These are phyloP conservation scores for Aspergillus intermedius DNA, from an alignment of 2,329 filamentous ascomycete genomes.

Conservation along the genomic window DNA sequence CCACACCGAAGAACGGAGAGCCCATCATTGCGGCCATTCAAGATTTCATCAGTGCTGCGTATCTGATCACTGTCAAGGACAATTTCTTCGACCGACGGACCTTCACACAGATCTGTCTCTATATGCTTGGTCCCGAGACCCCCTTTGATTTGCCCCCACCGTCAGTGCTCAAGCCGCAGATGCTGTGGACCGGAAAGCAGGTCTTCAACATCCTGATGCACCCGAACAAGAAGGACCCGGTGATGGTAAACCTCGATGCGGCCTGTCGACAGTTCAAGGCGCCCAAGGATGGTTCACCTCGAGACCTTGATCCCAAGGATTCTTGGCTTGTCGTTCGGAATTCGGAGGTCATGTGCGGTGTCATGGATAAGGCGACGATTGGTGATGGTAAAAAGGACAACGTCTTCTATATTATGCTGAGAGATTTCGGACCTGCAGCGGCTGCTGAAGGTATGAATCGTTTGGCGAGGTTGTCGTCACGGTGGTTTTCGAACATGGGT, in stretches of 20 bases:
- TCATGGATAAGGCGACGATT: slow-evolving; percentile 98
- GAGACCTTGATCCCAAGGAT: slow-evolving; percentile 74
- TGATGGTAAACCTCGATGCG: slow-evolving; percentile 86
- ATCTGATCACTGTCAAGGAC: slow-evolving; percentile 84
- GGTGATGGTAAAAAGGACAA: slow-evolving; percentile 96
- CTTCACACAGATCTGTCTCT: slow-evolving; percentile 84
- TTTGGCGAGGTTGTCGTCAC: slow-evolving; percentile 80
- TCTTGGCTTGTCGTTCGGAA: slow-evolving; percentile 90
- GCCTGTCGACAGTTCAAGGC: slow-evolving; percentile 69
- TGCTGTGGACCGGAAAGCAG: slow-evolving; percentile 95
- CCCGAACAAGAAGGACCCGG: slow-evolving; percentile 74
- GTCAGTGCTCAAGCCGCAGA: slow-evolving; percentile 74
- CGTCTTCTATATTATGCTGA: slow-evolving; percentile 90
- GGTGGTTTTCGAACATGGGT: slow-evolving; percentile 80
- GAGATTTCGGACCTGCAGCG: slow-evolving; percentile 86
- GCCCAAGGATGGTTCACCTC: slow-evolving; percentile 33
- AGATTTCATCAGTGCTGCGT: slow-evolving; percentile 96
- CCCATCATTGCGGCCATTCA: slow-evolving; percentile 98
- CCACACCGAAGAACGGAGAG: slow-evolving; percentile 94
- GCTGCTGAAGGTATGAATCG: slow-evolving; percentile 91
- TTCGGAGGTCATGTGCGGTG: slow-evolving; percentile 93
- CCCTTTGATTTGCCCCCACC: slow-evolving; percentile 81
- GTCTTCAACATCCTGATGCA: slow-evolving; percentile 88
- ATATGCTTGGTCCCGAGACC: slow-evolving; percentile 79
- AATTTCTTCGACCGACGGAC: slow-evolving; percentile 82